Conservation (phyloP, 2,329 filamentous ascomycete genomes). For the Monosporascus sp. region DNA sequence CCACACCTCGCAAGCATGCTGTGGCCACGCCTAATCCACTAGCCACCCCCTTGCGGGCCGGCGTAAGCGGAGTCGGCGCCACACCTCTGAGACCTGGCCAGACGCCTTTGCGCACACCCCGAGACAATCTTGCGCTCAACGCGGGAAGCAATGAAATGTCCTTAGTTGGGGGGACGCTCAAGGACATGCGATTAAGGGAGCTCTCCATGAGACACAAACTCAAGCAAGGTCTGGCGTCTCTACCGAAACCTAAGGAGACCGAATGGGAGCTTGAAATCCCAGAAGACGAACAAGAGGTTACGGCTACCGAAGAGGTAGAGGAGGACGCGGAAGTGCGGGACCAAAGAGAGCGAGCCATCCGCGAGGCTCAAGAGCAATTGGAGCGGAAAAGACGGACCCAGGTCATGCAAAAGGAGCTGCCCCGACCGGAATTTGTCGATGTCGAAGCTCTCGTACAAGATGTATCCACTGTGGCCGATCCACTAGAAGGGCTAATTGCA, state of each 20-base stretch:
- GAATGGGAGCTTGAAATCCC: slow-evolving; percentile 94
- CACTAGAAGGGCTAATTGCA: slow-evolving; percentile 65
- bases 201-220: slow-evolving; percentile 65
- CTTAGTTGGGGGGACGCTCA: slow-evolving; percentile 68
- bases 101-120: slow-evolving; percentile 81
- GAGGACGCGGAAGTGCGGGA: slow-evolving; percentile 69
- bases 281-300: slow-evolving; percentile 67
- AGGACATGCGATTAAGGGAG: slow-evolving; percentile 69
- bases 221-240: slow-evolving; percentile 66
- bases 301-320: slow-evolving; percentile 46
- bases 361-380: slow-evolving; percentile 66
- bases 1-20: slow-evolving; percentile 72
- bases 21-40: slow-evolving; percentile 93
- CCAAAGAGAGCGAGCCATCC: slow-evolving; percentile 67
- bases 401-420: slow-evolving; percentile 81
- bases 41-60: slow-evolving; percentile 77
- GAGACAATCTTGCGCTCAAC: slow-evolving; percentile 84
- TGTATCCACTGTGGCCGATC: slow-evolving; percentile 56
- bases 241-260: slow-evolving; percentile 88
- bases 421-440: slow-evolving; percentile 71
- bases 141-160: slow-evolving; percentile 61
- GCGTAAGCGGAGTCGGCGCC: slow-evolving; percentile 57
- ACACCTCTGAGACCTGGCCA: slow-evolving; percentile 68
- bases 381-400: slow-evolving; percentile 83
- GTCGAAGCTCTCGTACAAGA: slow-evolving; percentile 61